phyloP scores from a whole-genome alignment of 78 protist genomes.

The Dictyostelium citrinum region DNA sequence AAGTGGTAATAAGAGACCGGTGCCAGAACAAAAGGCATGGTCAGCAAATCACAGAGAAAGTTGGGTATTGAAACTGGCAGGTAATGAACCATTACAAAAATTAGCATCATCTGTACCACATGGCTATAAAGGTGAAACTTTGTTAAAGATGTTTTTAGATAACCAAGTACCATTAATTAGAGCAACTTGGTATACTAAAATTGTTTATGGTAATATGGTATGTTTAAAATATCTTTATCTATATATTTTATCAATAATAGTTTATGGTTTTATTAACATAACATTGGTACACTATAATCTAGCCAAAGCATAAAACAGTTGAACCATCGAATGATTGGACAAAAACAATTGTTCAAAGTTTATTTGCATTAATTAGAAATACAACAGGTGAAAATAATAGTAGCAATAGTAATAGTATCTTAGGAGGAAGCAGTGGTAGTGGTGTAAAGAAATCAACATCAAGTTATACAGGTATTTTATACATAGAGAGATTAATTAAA shows the following conservation, averaged over 20 bases:
- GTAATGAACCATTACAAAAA: constrained; percentile 63
- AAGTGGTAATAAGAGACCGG: constrained; percentile 2
- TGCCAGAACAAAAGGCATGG: constrained; percentile 53
- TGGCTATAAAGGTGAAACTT: constrained; percentile 50
- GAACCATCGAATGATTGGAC: constrained; percentile 75
- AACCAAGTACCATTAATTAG: constrained; percentile 60
- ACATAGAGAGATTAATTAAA: constrained; percentile 35
- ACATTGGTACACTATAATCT: no score
- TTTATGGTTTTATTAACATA: no score
- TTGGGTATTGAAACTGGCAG: constrained; percentile 49
- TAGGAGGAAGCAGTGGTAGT: neutral
- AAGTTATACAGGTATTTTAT: constrained; percentile 13
- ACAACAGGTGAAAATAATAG: neutral
- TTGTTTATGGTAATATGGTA: constrained; percentile 73
- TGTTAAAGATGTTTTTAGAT: constrained; percentile 64
- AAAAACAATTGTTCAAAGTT: constrained; percentile 32
- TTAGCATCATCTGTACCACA: constrained; percentile 49
- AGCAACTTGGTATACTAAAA: constrained; percentile 73
- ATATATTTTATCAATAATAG: no score
- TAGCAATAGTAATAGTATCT: neutral
- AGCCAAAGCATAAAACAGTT: constrained; percentile 59
- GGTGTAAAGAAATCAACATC: neutral
- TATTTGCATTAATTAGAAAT: constrained; percentile 51
- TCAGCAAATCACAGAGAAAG: constrained; percentile 23
- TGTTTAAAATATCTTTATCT: neutral